Conservation (phyloP, 1,139 yeast species). For the Yamadazyma atlantica region DNA sequence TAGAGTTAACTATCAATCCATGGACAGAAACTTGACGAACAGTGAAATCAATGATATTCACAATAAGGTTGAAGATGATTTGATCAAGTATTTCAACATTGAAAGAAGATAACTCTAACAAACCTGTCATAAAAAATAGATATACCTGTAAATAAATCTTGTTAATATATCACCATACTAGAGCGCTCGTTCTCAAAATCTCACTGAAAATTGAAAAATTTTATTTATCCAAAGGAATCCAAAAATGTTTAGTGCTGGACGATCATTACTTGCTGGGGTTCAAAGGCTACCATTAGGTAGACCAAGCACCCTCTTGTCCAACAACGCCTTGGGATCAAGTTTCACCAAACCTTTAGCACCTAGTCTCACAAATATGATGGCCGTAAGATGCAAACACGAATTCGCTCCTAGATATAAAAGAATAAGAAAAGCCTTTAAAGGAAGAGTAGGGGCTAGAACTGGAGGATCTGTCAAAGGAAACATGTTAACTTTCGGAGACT, state of each 20-base stretch:
- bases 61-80: constrained; percentile 54
- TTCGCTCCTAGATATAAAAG: constrained; percentile 80
- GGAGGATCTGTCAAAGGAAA: constrained; percentile 96
- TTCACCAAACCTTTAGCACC: background rate
- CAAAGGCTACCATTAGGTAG: background rate
- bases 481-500: constrained; percentile 73
- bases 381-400: constrained; percentile 69
- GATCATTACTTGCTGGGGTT: constrained; percentile 2
- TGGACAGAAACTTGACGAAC: constrained; percentile 89
- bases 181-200: too few relatives aligned
- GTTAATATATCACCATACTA: too few relatives aligned
- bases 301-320: background rate
- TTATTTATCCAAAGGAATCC: background rate
- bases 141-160: constrained; percentile 3
- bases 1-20: constrained; percentile 88
- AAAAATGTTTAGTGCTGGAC: constrained; percentile 1
- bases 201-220: background rate
- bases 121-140: background rate
- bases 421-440: constrained; percentile 84
- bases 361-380: constrained; percentile 4
- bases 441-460: constrained; percentile 89
- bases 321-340: too few relatives aligned
- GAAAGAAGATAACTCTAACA: constrained; percentile 30
- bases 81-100: constrained; percentile 54
- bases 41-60: constrained; percentile 76